Evolutionary conservation across 1,139 yeast species (phyloP), one percentile per base, ranked within the genome.

Genomic region (Geotrichum bryndzae): DNA sequence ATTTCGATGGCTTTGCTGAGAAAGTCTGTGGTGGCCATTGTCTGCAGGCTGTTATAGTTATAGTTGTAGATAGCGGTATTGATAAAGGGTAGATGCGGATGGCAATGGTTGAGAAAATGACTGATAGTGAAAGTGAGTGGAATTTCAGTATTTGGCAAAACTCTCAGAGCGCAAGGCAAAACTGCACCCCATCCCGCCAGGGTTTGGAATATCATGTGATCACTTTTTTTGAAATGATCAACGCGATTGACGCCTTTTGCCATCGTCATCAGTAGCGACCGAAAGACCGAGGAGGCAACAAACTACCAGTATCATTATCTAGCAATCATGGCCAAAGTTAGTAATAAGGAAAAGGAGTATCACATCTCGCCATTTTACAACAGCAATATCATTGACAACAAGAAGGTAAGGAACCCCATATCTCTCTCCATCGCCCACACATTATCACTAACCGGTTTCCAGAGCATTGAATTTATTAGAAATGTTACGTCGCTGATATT

Each of bases 1-100:
- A 92, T 81, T 67, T 91, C 97, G 45, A 94, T 91, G 25, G 98
- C 99, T 74, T 94, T 95, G 66, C 88, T 85, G 57, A 94, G 80
- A 73, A 94, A 92, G 73, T 94, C 98, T 15, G 88, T 41, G 22
- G 48, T 41, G n/a, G 48, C 48, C 48, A 41, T 41, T 41, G 18
- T 41, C 22, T 41, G 22, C 3, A 41, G 2, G 8, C 48, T 41
- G 48, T 41, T 41, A 1, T 41, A 15, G 48, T 41, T 41, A 1
- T 41, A 15, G 18, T n/a, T 41, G 48, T 41, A 41, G 48, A 18
- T 35, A 35, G 41, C 3, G n/a, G n/a, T 41, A n/a, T 41, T 41
- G 48, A 7, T 41, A n/a, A 41, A 18, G 13, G 8, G 23, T 41
- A 7, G n/a, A 15, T 41, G 48, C n/a, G 7, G 48, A 41, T 41